Evolutionary conservation across 257 asterid species (phyloP), one percentile per base, ranked within the genome.

Genomic region (Capsicum chinense): DNA sequence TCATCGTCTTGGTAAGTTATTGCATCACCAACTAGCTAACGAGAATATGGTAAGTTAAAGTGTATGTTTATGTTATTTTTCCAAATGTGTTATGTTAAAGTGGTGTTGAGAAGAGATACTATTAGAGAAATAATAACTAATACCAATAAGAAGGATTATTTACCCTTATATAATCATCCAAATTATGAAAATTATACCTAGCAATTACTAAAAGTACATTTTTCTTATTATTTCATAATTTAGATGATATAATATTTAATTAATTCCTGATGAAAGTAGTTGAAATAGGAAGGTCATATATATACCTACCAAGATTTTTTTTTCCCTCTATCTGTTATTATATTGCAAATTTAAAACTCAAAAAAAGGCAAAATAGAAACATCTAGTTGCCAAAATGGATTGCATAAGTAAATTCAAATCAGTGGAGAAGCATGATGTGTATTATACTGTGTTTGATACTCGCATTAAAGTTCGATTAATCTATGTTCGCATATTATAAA

Each of bases 401-500:
- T 16, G 14, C 79, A 68, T n/a, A 68, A 39, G 16, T 42, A 54
- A 39, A 42, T 69, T 42, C 56, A 39, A 68, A 37, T 69, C 16
- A 39, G 9, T 39, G 79, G 79, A 67, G 44, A 69, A 69, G 54
- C 54, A 69, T 69, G 78, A 69, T 7, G 54, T 7, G 14, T 16
- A 5, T 64, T 11, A 5, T 15, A 0, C 3, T 0, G 3, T 6
- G 5, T 12, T 1, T 5, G n/a, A 0, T 66, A 33, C 6, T 0
- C 0, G 1, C 1, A 33, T 66, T 12, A 2, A 13, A 66, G 11
- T 33, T 3, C 0, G 3, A 66, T 12, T 33, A 6, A 33, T 66
- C 6, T 0, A 0, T 5, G 0, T 66, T 66, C n/a, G 0, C 12
- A 2, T 0, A 0, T 11, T 63, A 0, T 0, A 21, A 3, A 0